Conservation (phyloP, 768 basidiomycete species). For the Phanerodontia chrysosporium region DNA sequence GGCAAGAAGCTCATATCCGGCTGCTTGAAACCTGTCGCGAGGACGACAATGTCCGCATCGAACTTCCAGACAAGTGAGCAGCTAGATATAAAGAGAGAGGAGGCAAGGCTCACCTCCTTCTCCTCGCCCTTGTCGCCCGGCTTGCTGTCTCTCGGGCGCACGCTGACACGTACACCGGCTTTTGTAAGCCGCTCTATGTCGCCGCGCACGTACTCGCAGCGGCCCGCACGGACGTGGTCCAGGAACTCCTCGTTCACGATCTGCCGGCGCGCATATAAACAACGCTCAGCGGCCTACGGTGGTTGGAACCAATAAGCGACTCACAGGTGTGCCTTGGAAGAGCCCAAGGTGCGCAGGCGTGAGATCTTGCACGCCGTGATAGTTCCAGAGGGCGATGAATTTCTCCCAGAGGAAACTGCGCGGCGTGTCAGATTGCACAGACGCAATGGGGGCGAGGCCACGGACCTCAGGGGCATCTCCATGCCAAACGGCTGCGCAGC, state of each 20-base stretch:
- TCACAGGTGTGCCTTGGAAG: slow-evolving; percentile 44
- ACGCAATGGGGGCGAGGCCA: neutral
- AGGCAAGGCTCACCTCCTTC: slow-evolving; percentile 18
- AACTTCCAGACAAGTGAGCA: slow-evolving; percentile 21
- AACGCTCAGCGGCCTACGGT: neutral
- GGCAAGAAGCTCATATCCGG: slow-evolving; percentile 43
- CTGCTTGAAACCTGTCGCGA: slow-evolving; percentile 51
- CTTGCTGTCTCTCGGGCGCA: slow-evolving; percentile 31
- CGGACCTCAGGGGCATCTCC: slow-evolving; percentile 45
- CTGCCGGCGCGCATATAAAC: slow-evolving; percentile 15
- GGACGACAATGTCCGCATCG: slow-evolving; percentile 43
- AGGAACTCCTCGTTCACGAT: slow-evolving; percentile 53
- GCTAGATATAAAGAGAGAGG: neutral
- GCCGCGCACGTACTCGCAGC: slow-evolving; percentile 44
- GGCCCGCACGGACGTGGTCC: slow-evolving; percentile 36
- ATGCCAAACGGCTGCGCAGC: slow-evolving; percentile 49
- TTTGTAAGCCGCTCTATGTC: slow-evolving; percentile 38
- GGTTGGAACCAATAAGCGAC: slow-evolving; percentile 5
- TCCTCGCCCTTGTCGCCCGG: slow-evolving; percentile 30
- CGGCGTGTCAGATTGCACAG: neutral
- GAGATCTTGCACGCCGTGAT: slow-evolving; percentile 41
- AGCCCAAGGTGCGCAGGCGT: slow-evolving; percentile 37
- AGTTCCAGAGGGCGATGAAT: slow-evolving; percentile 40
- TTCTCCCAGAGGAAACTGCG: slow-evolving; percentile 43
- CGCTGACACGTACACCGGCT: slow-evolving; percentile 34